Base-by-base conservation (phyloP, 768 basidiomycete species). In the Trametes meyenii region DNA sequence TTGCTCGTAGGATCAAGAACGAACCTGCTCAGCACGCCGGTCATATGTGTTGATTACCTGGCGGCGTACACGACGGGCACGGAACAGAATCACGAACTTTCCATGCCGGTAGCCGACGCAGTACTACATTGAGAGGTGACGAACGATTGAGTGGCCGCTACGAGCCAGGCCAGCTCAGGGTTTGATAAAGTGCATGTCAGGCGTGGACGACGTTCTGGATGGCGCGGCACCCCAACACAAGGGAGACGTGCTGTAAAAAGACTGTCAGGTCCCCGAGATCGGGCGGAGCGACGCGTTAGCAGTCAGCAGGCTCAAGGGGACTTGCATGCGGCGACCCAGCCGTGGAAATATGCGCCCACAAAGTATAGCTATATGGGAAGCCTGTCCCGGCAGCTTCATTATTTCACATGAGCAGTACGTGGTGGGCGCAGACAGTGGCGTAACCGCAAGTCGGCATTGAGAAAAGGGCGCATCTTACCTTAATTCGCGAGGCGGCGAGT, bases 271-370 rank as follows among this genome's bases (percentile, higher is more conserved):
- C 21, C 21, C 16, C 45, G 45, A 8, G 3, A 38, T 6, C 38
- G 23, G 26, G 3, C 21, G 21, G 21, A 16, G 6, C 38, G 55
- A 49, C 23, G 46, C 24, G 7, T 2, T 29, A 23, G 54, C 19
- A 16, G 54, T 36, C 45, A 21, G 35, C 35, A 23, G 14, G 23
- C 21, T 2, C 8, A 11, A 10, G 36, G 3, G 24, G 2, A 12
- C 19, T 14, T 21, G 23, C 17, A 24, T 21, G 29, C 35, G 35
- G 14, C 36, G 23, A 36, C 35, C 21, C n/a, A 39, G 19, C n/a
- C 36, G 35, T 56, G 55, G 36, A 39, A 48, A 49, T 23, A 48
- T 49, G 55, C 55, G 55, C 55, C 46, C 55, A 56, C 55, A 56
- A 39, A 48, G 21, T 16, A 38, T 10, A 5, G 26, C 12, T 8